Evolutionary conservation across 208 protist genomes (phyloP), one percentile per base, ranked within the genome.

Genomic region (Acanthamoeba royreba): DNA sequence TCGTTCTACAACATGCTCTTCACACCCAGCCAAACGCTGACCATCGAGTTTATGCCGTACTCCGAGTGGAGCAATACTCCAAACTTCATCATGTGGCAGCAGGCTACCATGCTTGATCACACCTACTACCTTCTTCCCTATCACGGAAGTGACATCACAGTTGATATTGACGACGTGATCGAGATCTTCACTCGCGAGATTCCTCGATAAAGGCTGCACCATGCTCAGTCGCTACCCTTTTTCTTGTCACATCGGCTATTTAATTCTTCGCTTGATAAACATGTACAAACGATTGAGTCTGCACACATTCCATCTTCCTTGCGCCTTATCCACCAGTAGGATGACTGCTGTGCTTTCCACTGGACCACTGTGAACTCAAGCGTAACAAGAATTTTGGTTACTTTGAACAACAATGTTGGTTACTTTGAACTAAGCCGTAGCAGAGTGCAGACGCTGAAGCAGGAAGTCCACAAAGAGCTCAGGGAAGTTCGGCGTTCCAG

Each of bases 51-150:
- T 42, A 79, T 79, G 69, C 69, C 69, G 22, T 61, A 61, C 53
- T n/a, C n/a, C n/a, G n/a, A 61, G 11, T 1, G 40, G 35, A 1
- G 9, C 4, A 7, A 33, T 33, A 47, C 69, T 33, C 35, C 69
- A 9, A 79, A 79, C 69, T n/a, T 79, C 35, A 79, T 79, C 69
- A 79, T 79, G 7, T 79, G 69, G 69, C 69, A 79, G 69, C 69
- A 79, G 69, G 69, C 69, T 5, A 25, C 35, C 2, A 79, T 79
- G 69, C 69, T 79, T 42, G 40, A 79, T 25, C 69, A 79, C 69
- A 79, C 13, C 69, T 79, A 79, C 69, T 46, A 79, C 69, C 31
- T 79, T 22, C 69, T 79, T 38, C 69, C 69, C 69, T 46, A 46
- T 46, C 38, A 33, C 7, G 38, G 28, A 9, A 42, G 69, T 22